Evolutionary conservation across 2,329 filamentous ascomycete genomes (phyloP), one percentile per base, ranked within the genome.

Genomic region (Xenosphaeropsis pyriputrescens): DNA sequence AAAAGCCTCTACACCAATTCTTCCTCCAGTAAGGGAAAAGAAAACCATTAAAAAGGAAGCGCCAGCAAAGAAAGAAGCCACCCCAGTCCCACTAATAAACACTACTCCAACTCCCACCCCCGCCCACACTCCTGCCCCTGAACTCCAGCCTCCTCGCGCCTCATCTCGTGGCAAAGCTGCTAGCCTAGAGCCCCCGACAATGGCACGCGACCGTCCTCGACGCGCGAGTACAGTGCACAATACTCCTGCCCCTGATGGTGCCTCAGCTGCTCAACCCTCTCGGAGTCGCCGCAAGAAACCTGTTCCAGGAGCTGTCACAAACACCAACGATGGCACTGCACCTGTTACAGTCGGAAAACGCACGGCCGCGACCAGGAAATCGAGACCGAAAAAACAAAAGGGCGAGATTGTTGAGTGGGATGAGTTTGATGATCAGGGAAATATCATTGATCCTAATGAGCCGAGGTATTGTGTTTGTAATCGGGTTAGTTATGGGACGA

Each of bases 381-480:
- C 63, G 38, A 62, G 65, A 33, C 57, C 59, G 18, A 61, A 61
- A 41, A 68, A 63, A 50, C 49, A 48, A 29, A 67, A 64, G 52
- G 62, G 37, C 50, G 57, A 49, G 51, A 56, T 36, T 41, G 72
- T 72, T 36, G 52, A 57, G 2, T 62, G 63, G 44, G 67, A 71
- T 39, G 76, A 79, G 51, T 67, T 78, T 37, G 75, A 79, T 45
- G 75, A 80, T 48, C 75, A 80, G 44, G 75, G 75, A 9, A 79
- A 78, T 42, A 59, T 71, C 18, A 80, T 88, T 50, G 81, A 86
- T 51, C 78, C 81, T 0, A 63, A 85, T 39, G 84, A 91, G 61
- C 71, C 77, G 32, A 65, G 73, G 44, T 91, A 91, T 56, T 91
- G 84, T 52, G 57, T 79, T 39, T 91, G 84, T 57, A 80, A 84